Conservation (phyloP, 495 filamentous ascomycete genomes). For the Podospora bellae-mahoneyi region DNA sequence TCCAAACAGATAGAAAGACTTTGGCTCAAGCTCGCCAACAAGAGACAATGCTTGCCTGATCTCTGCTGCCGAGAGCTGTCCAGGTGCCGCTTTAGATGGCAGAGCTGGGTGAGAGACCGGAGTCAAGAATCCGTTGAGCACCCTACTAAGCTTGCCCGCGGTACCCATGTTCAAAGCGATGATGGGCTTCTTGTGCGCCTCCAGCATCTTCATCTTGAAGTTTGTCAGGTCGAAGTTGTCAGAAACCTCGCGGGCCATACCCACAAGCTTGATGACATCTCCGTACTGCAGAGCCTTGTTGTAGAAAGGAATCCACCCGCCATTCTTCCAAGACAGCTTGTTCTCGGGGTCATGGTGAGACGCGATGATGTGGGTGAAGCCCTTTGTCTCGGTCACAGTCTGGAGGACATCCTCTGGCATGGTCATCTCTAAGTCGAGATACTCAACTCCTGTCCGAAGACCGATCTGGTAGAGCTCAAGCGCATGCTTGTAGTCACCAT, state of each 20-base stretch:
- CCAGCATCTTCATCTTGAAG: slow-evolving; percentile 74
- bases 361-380: slow-evolving; percentile 76
- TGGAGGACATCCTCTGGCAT: slow-evolving; percentile 71
- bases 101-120: slow-evolving; percentile 88
- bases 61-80: slow-evolving; percentile 87
- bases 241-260: slow-evolving; percentile 68
- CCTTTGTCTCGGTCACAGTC: slow-evolving; percentile 63
- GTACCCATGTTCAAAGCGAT: slow-evolving; percentile 97
- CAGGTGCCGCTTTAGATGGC: slow-evolving; percentile 89
- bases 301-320: slow-evolving; percentile 82
- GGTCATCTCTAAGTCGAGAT: slow-evolving; percentile 88
- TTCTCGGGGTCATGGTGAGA: slow-evolving; percentile 89
- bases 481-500: slow-evolving; percentile 65
- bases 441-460: slow-evolving; percentile 80
- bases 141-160: slow-evolving; percentile 80
- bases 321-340: slow-evolving; percentile 79
- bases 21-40: slow-evolving; percentile 73
- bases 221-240: slow-evolving; percentile 83
- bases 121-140: slow-evolving; percentile 90
- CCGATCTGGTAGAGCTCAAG: slow-evolving; percentile 72
- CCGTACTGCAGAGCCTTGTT: slow-evolving; percentile 83
- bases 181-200: slow-evolving; percentile 69
- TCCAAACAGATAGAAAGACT: slow-evolving; percentile 83
- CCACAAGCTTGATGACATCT: slow-evolving; percentile 93
- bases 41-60: slow-evolving; percentile 74